Base-by-base conservation (phyloP, 129 eudicot genomes). In the Centella asiatica region DNA sequence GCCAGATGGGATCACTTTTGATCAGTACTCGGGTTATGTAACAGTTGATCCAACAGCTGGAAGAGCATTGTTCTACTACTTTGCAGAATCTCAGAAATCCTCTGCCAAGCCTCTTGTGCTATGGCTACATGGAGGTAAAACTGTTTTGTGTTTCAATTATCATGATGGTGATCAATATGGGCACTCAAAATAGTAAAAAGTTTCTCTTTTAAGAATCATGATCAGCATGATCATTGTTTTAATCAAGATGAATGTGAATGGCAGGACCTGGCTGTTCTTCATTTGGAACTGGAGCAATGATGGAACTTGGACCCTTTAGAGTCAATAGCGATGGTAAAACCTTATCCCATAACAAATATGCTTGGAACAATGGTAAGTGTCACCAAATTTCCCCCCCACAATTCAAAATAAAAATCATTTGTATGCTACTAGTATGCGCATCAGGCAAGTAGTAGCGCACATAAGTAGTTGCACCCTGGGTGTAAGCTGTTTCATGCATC, bases 41-140 rank as follows among this genome's bases (percentile, higher is more conserved):
- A 84, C 86, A 0, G 85, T 88, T 64, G 81, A 84, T 74, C 77
- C 84, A 0, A 48, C 23, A 13, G 77, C 74, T 15, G 86, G 81
- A 4, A 67, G 77, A 74, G 87, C 82, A 17, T 62, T 86, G 17
- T 80, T 83, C 48, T 83, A 80, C 57, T 80, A 80, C 42, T 65
- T 80, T 53, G 56, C 81, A 4, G 87, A 80, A 69, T 68, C 87
- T 8, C 69, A 25, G 13, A 62, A 72, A 66, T 37, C 80, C 55
- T 68, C 81, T n/a, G 60, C 52, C 45, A 75, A 75, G 60, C 85
- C 88, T 62, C 84, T 87, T 32, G 88, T 83, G 31, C 45, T 87
- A 0, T 87, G 88, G 92, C 85, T 80, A 14, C 80, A 87, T 66
- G 92, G 95, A 83, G 95, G 95, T 70, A 71, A 62, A 29, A n/a